phyloP scores from a whole-genome alignment of 2,329 filamentous ascomycete genomes.

The Clarireedia monteithiana region DNA sequence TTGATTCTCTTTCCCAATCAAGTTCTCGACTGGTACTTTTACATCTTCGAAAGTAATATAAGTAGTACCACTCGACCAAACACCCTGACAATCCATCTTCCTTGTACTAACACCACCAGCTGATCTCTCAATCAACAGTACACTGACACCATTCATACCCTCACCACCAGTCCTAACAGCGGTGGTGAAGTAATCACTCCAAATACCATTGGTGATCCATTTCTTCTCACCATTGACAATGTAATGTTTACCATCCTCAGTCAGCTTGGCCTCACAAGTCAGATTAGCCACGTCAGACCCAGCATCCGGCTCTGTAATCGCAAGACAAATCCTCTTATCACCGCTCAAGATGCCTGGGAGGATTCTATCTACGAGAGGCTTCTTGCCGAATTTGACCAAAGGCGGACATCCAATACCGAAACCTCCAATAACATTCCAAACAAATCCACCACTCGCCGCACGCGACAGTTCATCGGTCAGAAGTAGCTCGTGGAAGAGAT shows the following conservation, averaged over 20 bases:
- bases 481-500: constrained; percentile 96
- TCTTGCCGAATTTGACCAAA: constrained; percentile 39
- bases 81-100: constrained; percentile 97
- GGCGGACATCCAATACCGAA: constrained; percentile 93
- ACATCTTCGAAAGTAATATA: constrained; percentile 99
- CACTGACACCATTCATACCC: constrained; percentile 87
- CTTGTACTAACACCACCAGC: constrained; percentile 82
- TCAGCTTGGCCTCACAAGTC: constrained; percentile 90
- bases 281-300: constrained; percentile 93
- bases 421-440: constrained; percentile 96
- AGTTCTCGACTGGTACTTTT: constrained; percentile 98
- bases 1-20: constrained; percentile 96
- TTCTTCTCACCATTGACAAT: constrained; percentile 99
- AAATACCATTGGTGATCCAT: constrained; percentile 98
- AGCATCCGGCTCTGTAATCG: constrained; percentile 94
- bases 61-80: constrained; percentile 90
- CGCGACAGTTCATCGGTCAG: constrained; percentile 92
- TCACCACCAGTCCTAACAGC: constrained; percentile 82
- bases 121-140: constrained; percentile 85
- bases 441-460: constrained; percentile 80
- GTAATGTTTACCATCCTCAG: constrained; percentile 94
- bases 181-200: constrained; percentile 95
- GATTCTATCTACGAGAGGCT: constrained; percentile 59
- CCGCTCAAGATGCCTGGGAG: constrained; percentile 80
- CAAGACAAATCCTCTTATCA: constrained; percentile 95